Evolutionary conservation across 2,329 filamentous ascomycete species (phyloP), one percentile per base, ranked within the genome.

Genomic region (Colletotrichum sansevieriae): DNA sequence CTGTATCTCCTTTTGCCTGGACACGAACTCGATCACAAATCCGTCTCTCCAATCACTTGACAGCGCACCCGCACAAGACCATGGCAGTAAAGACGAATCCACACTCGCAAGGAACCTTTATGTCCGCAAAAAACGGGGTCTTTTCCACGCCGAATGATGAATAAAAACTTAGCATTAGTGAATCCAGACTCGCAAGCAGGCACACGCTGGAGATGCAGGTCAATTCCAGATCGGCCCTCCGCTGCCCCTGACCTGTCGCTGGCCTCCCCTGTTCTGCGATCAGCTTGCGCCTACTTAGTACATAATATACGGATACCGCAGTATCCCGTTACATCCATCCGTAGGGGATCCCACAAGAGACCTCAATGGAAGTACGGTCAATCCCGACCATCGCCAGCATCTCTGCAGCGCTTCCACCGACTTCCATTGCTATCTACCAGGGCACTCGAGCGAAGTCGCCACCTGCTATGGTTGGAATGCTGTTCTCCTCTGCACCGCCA

Each of bases 181-280:
- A 25, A 25, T 25, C 25, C 25, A 25, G 29, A 39, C 37, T 11
- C 37, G 9, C 37, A 39, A 39, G 29, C 49, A 37, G 20, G 20
- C 10, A 20, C 18, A 8, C 8, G 29, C 29, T 29, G 29, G 25
- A 29, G 4, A 54, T 55, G 56, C 41, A 63, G 46, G 54, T 18
- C 41, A 39, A 49, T 46, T 18, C 29, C 25, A 49, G 61, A 43
- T 59, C 51, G 25, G 39, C 18, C 59, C 39, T 47, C 46, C 15
- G 59, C 46, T 39, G 46, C 63, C 55, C 63, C 46, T 29, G 12
- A 13, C 9, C 49, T 20, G 47, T 47, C 25, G 35, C 20, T 56
- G 41, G 25, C 29, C 29, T 44, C 6, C 29, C 41, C 51, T 41
- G 12, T 33, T 56, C 29, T 29, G 33, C 37, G 6, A 13, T 15